Conservation (phyloP, 305 asterid genomes). For the Coffea humblotiana region DNA sequence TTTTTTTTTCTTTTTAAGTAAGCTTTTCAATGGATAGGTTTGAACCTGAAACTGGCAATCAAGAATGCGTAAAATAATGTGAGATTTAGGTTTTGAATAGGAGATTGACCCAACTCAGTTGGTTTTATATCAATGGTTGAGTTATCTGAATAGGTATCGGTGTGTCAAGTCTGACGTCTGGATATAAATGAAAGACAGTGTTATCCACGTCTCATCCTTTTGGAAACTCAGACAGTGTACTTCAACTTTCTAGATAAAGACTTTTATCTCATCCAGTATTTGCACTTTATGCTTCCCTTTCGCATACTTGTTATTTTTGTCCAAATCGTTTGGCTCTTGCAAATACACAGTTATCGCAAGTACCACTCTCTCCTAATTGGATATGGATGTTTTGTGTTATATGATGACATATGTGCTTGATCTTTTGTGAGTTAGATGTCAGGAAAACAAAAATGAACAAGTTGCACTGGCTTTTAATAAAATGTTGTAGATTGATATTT, state of each 20-base stretch:
- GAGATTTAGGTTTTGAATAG: neutral
- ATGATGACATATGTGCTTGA: neutral
- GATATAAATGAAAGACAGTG: neutral
- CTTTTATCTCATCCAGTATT: neutral
- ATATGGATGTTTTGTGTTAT: neutral
- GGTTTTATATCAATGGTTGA: neutral
- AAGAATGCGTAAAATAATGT: neutral
- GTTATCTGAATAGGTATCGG: neutral
- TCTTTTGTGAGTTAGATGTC: neutral
- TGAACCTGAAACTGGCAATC: neutral
- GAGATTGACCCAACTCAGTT: neutral
- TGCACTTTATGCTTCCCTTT: neutral
- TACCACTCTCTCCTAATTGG: neutral
- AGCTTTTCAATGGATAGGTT: neutral
- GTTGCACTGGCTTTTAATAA: neutral
- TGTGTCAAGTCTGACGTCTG: neutral
- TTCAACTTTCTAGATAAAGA: neutral
- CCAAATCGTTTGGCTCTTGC: neutral
- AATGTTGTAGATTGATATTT: neutral
- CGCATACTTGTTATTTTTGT: neutral
- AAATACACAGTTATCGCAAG: neutral
- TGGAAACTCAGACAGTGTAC: neutral
- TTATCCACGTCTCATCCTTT: neutral
- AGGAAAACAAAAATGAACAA: neutral
- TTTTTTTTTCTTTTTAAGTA: neutral